These are phyloP conservation scores for Schizochytrium sp. DNA, from an alignment of 108 stramenopile genomes.

Conservation along the genomic window DNA sequence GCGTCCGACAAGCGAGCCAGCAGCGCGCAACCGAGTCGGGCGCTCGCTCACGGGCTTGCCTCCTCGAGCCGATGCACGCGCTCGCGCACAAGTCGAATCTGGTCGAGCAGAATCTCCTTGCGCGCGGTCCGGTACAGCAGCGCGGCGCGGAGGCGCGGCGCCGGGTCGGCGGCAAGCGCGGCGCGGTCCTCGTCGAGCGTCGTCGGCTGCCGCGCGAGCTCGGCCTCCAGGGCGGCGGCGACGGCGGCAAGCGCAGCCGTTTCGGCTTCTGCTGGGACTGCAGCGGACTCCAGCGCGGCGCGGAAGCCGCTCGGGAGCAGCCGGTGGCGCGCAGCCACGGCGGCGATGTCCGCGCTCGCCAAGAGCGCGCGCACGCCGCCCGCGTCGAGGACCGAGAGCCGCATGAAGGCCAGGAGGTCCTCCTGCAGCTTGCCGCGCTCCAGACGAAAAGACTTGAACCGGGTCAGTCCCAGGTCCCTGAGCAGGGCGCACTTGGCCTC, in stretches of 20 bases:
- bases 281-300: background rate
- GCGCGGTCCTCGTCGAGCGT: background rate
- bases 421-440: background rate
- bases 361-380: background rate
- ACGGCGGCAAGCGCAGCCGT: background rate
- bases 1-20: too few relatives aligned
- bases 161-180: background rate
- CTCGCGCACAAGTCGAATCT: too few relatives aligned
- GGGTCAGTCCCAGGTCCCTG: background rate
- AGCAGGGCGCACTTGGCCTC: background rate
- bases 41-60: too few relatives aligned
- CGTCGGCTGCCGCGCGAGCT: background rate
- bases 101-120: background rate
- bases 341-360: background rate
- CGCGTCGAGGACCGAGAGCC: background rate
- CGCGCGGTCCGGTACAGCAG: background rate
- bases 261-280: background rate
- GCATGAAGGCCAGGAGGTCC: background rate
- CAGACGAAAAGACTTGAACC: background rate
- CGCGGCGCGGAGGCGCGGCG: background rate
- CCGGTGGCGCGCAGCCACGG: background rate
- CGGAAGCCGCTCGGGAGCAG: background rate
- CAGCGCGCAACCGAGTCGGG: too few relatives aligned
- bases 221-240: background rate
- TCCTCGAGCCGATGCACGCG: too few relatives aligned